A percentile compares a stretch with the other conserved stretches of the same genome.
These are phyloP conservation scores for Russula lepida DNA, from an alignment of 768 basidiomycete genomes.

Conservation along the genomic window DNA sequence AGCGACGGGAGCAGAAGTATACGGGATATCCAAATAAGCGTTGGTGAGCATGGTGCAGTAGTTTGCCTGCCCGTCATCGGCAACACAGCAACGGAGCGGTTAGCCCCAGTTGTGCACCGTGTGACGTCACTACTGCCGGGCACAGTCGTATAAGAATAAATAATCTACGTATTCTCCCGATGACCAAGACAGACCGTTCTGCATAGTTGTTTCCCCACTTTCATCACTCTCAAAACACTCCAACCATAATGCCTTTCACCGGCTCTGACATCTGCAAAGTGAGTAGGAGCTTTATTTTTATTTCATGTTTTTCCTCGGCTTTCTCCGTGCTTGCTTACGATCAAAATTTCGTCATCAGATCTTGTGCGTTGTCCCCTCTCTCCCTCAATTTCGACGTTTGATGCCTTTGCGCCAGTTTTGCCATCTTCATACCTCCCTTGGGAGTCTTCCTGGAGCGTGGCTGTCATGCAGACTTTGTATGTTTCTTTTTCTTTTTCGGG, in stretches of 20 bases:
- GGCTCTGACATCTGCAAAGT: slow-evolving; percentile 74
- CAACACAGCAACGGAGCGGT: not conserved
- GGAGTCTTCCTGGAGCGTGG: slow-evolving; percentile 88
- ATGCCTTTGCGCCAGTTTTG: no score
- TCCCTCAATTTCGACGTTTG: not conserved
- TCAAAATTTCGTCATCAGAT: slow-evolving; percentile 32
- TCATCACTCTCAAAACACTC: not conserved
- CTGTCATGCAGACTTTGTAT: slow-evolving; percentile 64
- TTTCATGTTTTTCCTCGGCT: not conserved
- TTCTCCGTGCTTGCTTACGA: not conserved
- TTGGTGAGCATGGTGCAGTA: not conserved
- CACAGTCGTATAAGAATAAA: no score
- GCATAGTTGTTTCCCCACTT: no score
- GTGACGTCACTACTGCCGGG: no score
- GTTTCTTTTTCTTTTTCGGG: slow-evolving; percentile 27
- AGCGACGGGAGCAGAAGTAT: slow-evolving; percentile 23
- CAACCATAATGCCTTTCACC: slow-evolving; percentile 56
- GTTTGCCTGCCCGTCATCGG: no score
- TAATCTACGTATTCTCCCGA: no score
- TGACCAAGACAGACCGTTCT: no score
- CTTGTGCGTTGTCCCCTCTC: slow-evolving; percentile 29
- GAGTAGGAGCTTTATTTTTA: no score
- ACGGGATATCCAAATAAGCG: slow-evolving; percentile 28
- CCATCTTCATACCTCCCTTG: slow-evolving; percentile 71
- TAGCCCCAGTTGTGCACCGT: no score